Base-by-base conservation (phyloP, 129 eudicot species). In the Lactuca sativa region DNA sequence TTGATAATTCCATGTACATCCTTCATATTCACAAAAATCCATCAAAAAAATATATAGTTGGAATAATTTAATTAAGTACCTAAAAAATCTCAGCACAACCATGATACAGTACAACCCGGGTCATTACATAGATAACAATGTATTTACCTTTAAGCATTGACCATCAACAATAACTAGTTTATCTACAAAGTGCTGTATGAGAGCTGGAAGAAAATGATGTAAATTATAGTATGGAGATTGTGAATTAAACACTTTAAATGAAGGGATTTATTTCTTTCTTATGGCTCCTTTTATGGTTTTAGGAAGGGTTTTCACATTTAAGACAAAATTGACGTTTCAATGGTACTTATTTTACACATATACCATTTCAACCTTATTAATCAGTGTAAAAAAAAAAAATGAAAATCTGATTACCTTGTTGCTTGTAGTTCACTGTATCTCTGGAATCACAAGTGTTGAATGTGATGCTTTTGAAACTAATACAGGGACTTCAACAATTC, bases 131-230 rank as follows among this genome's bases (percentile, higher is more conserved):
- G n/a, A n/a, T n/a, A n/a, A n/a, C n/a, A n/a, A n/a, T n/a, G n/a
- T n/a, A n/a, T n/a, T n/a, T 82, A 93, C 98, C 96, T 89, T 90
- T 87, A 93, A 87, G 82, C 98, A 89, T 83, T 96, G 96, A 30
- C 98, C 98, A 69, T 85, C 95, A 9, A 92, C 80, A 16, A 89
- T 82, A 52, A 93, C 86, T 33, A 93, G 91, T 62, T 89, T 96
- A 58, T 80, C 98, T 40, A 93, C 96, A 0, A 85, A 85, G 81
- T 93, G 95, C 70, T 69, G 85, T 79, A 64, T 85, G 74, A 93
- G 72, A 53, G 87, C 91, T 0, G 96, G 98, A 15, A 89, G 85
- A 65, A 93, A 96, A 31, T 82, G 90, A 61, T 85, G 98, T 61
- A 93, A 77, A 83, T 86, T 89, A 74, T 84, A 93, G 66, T 79